phyloP scores from a whole-genome alignment of 768 basidiomycete species.

The Mycena sanguinolenta region DNA sequence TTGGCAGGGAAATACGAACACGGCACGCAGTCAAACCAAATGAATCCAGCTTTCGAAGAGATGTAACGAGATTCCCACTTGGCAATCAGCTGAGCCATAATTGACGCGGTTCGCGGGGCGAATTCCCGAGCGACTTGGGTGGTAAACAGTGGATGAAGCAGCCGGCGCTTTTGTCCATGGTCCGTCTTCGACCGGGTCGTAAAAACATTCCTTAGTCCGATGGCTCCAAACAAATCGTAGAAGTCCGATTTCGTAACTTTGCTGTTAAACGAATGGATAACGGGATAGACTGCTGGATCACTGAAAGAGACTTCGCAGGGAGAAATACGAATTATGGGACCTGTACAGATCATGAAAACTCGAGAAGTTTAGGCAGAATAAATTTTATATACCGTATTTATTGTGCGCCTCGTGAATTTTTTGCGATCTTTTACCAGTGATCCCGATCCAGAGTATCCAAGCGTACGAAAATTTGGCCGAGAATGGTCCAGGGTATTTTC shows the following conservation, averaged over 20 bases:
- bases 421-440: slow-evolving; percentile 62
- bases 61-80: slow-evolving; percentile 68
- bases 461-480: slow-evolving; percentile 63
- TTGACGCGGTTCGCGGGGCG: slow-evolving; percentile 60
- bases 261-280: slow-evolving; percentile 71
- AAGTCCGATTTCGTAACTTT: slow-evolving; percentile 66
- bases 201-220: slow-evolving; percentile 56
- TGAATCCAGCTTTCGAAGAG: slow-evolving; percentile 55
- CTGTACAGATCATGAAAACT: slow-evolving; percentile 37
- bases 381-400: slow-evolving; percentile 58
- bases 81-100: slow-evolving; percentile 42
- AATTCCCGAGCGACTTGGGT: slow-evolving; percentile 73
- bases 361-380: not conserved
- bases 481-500: slow-evolving; percentile 58
- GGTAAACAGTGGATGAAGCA: slow-evolving; percentile 71
- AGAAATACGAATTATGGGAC: slow-evolving; percentile 58
- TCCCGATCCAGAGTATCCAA: slow-evolving; percentile 64
- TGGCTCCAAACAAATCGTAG: slow-evolving; percentile 61
- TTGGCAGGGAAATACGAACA: slow-evolving; percentile 43
- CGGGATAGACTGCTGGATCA: slow-evolving; percentile 66
- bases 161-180: slow-evolving; percentile 76
- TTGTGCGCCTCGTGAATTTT: slow-evolving; percentile 65
- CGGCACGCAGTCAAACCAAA: slow-evolving; percentile 63
- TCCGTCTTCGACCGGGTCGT: slow-evolving; percentile 62
- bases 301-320: slow-evolving; percentile 65